Base-by-base conservation (phyloP, 805 yeast genomes). In the Metschnikowia koreensis region DNA sequence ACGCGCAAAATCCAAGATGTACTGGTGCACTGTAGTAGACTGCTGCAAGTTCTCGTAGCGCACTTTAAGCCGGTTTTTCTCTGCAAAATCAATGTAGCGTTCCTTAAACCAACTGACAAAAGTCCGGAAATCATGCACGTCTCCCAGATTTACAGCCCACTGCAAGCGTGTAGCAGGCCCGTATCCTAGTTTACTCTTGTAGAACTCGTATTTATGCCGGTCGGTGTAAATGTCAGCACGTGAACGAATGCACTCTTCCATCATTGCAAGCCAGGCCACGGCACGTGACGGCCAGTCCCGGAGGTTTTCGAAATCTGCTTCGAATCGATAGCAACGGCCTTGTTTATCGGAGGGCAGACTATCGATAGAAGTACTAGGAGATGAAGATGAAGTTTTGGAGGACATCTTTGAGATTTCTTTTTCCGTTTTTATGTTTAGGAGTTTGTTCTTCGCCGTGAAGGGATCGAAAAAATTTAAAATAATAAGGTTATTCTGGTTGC, bases 191-290 rank as follows among this genome's bases (percentile, higher is more conserved):
- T 22, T 44, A n/a, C 38, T 34, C 15, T 37, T 15, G 46, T 49
- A 44, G n/a, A 44, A 40, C 27, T 44, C 43, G 42, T 31, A 39
- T 26, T 44, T 44, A 31, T 44, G 52, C 10, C 34, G 38, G 7
- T 40, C 46, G 16, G 48, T 47, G 33, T 13, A n/a, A 10, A 37
- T 15, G 31, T 43, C 45, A n/a, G 44, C 48, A 12, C 38, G 5
- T n/a, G 38, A 31, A 10, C 38, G 41, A 15, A 40, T 22, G 22
- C 12, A 6, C 11, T 39, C 45, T n/a, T 49, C 45, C 48, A 49
- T 44, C 48, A 44, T 34, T 7, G 45, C 48, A n/a, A 49, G 48
- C 48, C 48, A 49, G 9, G 52, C 52, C 41, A 44, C 48, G 22
- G 52, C 52, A 36, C 44, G 47, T 13, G 47, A 22, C 12, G 51